Conservation (phyloP, 441 rosid genomes). For the Pelargonium cotyledonis region DNA sequence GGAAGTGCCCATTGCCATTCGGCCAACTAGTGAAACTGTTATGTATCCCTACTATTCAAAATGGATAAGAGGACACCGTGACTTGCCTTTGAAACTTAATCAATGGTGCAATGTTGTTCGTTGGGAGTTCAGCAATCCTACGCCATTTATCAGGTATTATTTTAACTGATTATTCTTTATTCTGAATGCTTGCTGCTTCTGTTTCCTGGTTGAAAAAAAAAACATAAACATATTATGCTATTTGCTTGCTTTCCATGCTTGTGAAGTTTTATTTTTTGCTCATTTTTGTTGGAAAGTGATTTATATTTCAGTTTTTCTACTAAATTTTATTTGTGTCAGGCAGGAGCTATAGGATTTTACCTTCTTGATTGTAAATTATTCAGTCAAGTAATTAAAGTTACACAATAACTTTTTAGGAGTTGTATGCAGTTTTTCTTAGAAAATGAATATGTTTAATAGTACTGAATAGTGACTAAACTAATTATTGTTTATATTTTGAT, state of each 20-base stretch:
- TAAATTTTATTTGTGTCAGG: too few species aligned
- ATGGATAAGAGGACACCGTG: constrained; percentile 98
- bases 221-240: too few species aligned
- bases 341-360: neutral
- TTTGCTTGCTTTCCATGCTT: neutral
- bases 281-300: neutral
- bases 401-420: too few species aligned
- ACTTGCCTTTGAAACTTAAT: constrained; percentile 88
- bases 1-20: constrained; percentile 91
- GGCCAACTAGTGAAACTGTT: constrained; percentile 98
- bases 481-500: constrained; percentile 11
- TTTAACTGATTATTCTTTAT: neutral
- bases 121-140: constrained; percentile 98
- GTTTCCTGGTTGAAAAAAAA: too few species aligned
- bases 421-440: too few species aligned
- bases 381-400: too few species aligned
- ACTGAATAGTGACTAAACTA: neutral
- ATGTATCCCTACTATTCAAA: constrained; percentile 96
- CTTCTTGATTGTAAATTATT: neutral
- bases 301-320: neutral
- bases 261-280: neutral
- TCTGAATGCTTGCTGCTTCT: too few species aligned
- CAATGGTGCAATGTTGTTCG: constrained; percentile 99
- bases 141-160: constrained; percentile 90
- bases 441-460: neutral